Base-by-base conservation (phyloP, 2,329 filamentous ascomycete species). In the Zalaria obscura region DNA sequence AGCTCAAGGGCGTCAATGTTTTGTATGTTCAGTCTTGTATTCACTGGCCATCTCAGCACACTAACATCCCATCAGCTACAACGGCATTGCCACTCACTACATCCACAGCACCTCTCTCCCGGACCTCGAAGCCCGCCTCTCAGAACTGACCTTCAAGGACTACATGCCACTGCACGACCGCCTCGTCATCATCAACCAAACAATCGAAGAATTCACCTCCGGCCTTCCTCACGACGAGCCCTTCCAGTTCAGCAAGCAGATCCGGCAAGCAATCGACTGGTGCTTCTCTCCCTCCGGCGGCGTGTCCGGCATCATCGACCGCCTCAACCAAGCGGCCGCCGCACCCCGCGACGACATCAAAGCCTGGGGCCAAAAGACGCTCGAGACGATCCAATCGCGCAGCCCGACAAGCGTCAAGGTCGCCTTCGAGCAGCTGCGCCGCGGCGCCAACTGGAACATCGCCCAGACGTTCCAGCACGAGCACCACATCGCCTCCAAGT, bases 21-120 rank as follows among this genome's bases (percentile, higher is more conserved):
- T 88, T 93, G 52, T 57, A 48, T 28, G 49, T 40, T 25, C 29
- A 18, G 27, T n/a, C 18, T 18, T 18, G 18, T 11, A 5, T 6
- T 18, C 5, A 11, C 36, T 38, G 35, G 34, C 26, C 11, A 10
- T 40, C n/a, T 11, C 11, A 40, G 41, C 36, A 35, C 40, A 18
- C 29, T 18, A 27, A 43, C 10, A 29, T 40, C 11, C 29, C 27
- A 25, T 35, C 25, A 53, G 51, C 55, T 95, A 93, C 65, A 74
- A 86, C 36, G 91, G 91, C 44, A 71, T 98, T 52, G 91, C 91
- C 45, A 96, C 91, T 9, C 91, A 98, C 67, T 98, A 94, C 66
- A 68, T 98, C 49, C 83, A 98, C 70, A 94, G 89, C 35, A 87
- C 84, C 45, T 80, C 81, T 50, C 72, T 98, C 46, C 78, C 83